Percentiles rank a stretch among this genome's conserved stretches.
These are phyloP conservation scores for Auricularia heimuer DNA, from an alignment of 768 basidiomycete species.

Conservation along the genomic window DNA sequence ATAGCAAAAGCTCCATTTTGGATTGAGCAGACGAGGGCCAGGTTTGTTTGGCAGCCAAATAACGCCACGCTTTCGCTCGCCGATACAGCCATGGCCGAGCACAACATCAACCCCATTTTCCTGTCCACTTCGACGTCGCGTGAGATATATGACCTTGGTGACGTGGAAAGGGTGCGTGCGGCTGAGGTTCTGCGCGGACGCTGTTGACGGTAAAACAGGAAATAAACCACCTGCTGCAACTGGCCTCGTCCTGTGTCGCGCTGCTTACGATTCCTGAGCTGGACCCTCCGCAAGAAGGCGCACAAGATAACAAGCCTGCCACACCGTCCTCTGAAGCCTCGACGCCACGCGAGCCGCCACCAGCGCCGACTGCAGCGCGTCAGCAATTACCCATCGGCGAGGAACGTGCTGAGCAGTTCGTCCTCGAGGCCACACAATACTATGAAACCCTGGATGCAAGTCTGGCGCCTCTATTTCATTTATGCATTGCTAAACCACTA, in stretches of 20 bases:
- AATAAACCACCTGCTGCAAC: slow-evolving; percentile 61
- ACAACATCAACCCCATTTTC: slow-evolving; percentile 66
- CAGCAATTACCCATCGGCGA: slow-evolving; percentile 57
- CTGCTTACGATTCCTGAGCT: slow-evolving; percentile 78
- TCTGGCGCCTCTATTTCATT: slow-evolving; percentile 14
- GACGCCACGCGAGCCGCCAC: neutral
- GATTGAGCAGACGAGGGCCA: no score
- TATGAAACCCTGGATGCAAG: slow-evolving; percentile 72
- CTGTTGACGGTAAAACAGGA: slow-evolving; percentile 38
- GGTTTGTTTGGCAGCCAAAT: no score
- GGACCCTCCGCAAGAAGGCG: slow-evolving; percentile 50
- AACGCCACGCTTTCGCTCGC: neutral
- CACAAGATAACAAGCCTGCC: neutral
- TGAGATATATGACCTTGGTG: slow-evolving; percentile 70
- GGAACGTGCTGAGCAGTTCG: slow-evolving; percentile 78
- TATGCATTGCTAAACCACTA: slow-evolving; percentile 2
- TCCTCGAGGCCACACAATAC: slow-evolving; percentile 75
- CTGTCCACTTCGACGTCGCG: slow-evolving; percentile 69
- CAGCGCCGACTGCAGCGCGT: neutral
- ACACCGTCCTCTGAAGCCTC: neutral
- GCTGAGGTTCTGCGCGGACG: neutral
- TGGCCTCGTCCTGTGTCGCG: slow-evolving; percentile 71
- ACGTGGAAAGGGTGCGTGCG: slow-evolving; percentile 61
- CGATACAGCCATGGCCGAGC: neutral
- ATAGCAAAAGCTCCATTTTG: no score